Evolutionary conservation across 2,329 filamentous ascomycete species (phyloP).

Genomic region (Hortaea werneckii): DNA sequence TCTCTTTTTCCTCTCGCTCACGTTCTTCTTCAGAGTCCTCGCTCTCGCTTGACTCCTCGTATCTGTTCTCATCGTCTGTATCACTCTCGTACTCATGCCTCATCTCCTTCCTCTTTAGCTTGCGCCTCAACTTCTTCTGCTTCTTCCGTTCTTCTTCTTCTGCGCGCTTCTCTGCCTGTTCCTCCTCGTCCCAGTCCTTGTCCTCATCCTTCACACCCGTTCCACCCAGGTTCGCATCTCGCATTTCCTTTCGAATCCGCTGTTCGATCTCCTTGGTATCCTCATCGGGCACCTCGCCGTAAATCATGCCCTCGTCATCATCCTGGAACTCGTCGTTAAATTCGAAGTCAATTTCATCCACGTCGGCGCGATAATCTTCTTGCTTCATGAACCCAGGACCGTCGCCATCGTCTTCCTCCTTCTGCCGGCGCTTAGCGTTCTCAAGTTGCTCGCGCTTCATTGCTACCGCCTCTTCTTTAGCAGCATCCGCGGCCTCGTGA

Average conservation of each 20-base stretch:
- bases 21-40: slow-evolving; percentile 57
- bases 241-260: slow-evolving; percentile 63
- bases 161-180: slow-evolving; percentile 55
- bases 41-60: slow-evolving; percentile 43
- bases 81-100: slow-evolving; percentile 78
- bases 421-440: slow-evolving; percentile 3
- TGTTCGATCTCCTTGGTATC: slow-evolving; percentile 54
- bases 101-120: slow-evolving; percentile 73
- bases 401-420: slow-evolving; percentile 31
- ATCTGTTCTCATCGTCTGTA: slow-evolving; percentile 32
- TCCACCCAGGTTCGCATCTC: slow-evolving; percentile 73
- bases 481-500: slow-evolving; percentile 35
- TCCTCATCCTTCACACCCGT: slow-evolving; percentile 41
- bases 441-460: slow-evolving; percentile 30
- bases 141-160: slow-evolving; percentile 61
- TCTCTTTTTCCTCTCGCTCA: slow-evolving; percentile 47
- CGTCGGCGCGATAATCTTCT: slow-evolving; percentile 44
- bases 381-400: slow-evolving; percentile 31
- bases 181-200: slow-evolving; percentile 50
- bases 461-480: slow-evolving; percentile 11
- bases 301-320: slow-evolving; percentile 68
- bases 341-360: slow-evolving; percentile 57
- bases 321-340: slow-evolving; percentile 67
- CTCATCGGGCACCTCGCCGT: slow-evolving; percentile 74
- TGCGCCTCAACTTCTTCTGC: slow-evolving; percentile 70